Percentiles rank a stretch among this genome's conserved stretches.
phyloP scores from a whole-genome alignment of 176 grass and related monocot genomes.

The Areca catechu region DNA sequence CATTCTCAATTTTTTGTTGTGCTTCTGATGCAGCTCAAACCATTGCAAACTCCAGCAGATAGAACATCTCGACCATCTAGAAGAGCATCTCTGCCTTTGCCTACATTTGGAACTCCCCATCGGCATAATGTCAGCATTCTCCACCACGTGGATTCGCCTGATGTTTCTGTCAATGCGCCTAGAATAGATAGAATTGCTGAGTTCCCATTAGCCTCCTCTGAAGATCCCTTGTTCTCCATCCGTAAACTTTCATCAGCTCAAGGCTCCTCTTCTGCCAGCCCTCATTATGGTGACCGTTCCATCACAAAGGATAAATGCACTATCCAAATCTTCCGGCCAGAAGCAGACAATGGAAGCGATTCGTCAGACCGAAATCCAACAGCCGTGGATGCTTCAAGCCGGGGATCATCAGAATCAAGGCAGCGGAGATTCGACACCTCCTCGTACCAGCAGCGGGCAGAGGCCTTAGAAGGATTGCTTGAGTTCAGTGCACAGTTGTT shows the following conservation, averaged over 20 bases:
- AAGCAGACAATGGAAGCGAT: conserved; percentile 19
- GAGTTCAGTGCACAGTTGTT: conserved; percentile 93
- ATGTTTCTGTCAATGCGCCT: conserved; percentile 81
- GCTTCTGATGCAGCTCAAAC: conserved; percentile 5
- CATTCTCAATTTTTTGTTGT: not conserved
- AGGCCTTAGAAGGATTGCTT: conserved; percentile 84
- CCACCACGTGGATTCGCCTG: conserved; percentile 49
- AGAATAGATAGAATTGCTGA: conserved; percentile 80
- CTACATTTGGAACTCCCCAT: conserved; percentile 26
- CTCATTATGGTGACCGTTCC: conserved; percentile 32
- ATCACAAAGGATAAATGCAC: conserved; percentile 98
- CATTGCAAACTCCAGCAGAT: conserved; percentile 15
- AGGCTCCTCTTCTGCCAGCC: conserved; percentile 19
- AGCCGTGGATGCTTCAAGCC: conserved; percentile 24
- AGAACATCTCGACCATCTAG: conserved; percentile 19
- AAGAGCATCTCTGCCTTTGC: conserved; percentile 44
- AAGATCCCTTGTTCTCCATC: conserved; percentile 27
- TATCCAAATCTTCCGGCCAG: conserved; percentile 51
- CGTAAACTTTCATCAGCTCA: conserved; percentile 21
- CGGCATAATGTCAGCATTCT: conserved; percentile 22
- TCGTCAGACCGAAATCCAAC: conserved; percentile 18
- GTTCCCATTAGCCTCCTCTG: conserved; percentile 61
- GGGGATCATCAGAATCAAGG: conserved; percentile 48
- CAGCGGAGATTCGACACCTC: conserved; percentile 61
- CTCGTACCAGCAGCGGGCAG: conserved; percentile 73